Evolutionary conservation across 164 flowering plant species (phyloP).

Genomic region (Stephania yunnanensis): DNA sequence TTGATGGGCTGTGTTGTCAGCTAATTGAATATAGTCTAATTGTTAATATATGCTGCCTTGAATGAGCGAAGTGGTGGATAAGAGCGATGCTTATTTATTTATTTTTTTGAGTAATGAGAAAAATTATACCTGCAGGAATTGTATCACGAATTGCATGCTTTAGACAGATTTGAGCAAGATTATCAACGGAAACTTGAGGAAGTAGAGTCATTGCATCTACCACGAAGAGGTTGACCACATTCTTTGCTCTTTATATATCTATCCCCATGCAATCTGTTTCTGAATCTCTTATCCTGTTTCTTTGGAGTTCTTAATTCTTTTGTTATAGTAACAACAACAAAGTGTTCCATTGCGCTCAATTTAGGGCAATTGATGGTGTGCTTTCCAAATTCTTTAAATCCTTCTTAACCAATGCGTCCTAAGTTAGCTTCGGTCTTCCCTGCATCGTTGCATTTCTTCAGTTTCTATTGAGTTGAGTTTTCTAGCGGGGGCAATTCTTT

Average conservation of each 20-base stretch:
- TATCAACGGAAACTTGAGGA: slow-evolving; percentile 72
- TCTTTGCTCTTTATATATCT: neutral
- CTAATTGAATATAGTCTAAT: neutral
- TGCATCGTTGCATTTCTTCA: no score
- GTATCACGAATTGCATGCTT: slow-evolving; percentile 77
- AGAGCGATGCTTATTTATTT: neutral
- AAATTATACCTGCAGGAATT: slow-evolving; percentile 50
- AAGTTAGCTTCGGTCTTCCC: no score
- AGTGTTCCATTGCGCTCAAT: no score
- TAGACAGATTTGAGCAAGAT: slow-evolving; percentile 89
- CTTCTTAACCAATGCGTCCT: no score
- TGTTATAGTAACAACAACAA: no score
- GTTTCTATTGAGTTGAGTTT: no score
- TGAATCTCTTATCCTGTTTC: neutral
- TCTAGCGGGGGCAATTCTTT: no score
- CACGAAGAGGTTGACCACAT: slow-evolving; percentile 55
- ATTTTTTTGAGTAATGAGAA: neutral
- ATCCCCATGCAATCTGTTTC: neutral
- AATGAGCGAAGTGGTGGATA: neutral
- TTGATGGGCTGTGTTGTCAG: slow-evolving; percentile 37
- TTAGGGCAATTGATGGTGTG: no score
- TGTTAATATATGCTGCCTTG: neutral
- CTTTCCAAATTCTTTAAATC: no score
- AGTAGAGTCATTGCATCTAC: slow-evolving; percentile 56
- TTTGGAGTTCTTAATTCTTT: neutral